A percentile compares a stretch with the other conserved stretches of the same genome.
These are phyloP conservation scores for Albophoma yamanashiensis DNA, from an alignment of 2,329 filamentous ascomycete genomes.

Conservation along the genomic window DNA sequence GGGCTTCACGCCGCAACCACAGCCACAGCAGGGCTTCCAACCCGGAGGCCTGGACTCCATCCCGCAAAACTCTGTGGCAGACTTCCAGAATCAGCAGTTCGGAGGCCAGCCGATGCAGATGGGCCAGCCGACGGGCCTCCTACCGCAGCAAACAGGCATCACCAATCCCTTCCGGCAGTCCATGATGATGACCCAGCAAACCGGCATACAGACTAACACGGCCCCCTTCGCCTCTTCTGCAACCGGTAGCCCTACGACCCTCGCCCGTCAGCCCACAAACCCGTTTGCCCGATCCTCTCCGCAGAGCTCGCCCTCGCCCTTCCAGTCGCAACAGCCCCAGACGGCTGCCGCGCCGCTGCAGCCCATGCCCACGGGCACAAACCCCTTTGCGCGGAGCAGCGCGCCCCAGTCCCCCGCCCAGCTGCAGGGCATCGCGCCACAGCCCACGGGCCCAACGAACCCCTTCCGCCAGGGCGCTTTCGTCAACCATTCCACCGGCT, in stretches of 20 bases:
- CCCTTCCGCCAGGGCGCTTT: slow-evolving; percentile 89
- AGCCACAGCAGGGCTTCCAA: slow-evolving; percentile 47
- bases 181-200: slow-evolving; percentile 57
- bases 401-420: slow-evolving; percentile 16
- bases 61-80: slow-evolving; percentile 43
- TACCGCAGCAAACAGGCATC: slow-evolving; percentile 35
- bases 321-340: slow-evolving; percentile 11
- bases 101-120: slow-evolving; percentile 15
- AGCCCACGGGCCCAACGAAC: slow-evolving; percentile 82
- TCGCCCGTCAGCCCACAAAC: slow-evolving; percentile 63
- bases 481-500: slow-evolving; percentile 77
- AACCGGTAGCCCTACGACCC: slow-evolving; percentile 26
- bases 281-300: slow-evolving; percentile 66
- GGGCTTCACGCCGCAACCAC: slow-evolving; percentile 62
- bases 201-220: slow-evolving; percentile 26
- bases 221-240: slow-evolving; percentile 25
- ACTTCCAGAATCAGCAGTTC: slow-evolving; percentile 30
- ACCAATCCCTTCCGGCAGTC: slow-evolving; percentile 95
- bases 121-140: slow-evolving; percentile 30
- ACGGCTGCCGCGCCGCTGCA: slow-evolving; percentile 27
- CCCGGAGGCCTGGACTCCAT: slow-evolving; percentile 42
- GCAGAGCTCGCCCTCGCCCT: slow-evolving; percentile 21
- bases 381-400: slow-evolving; percentile 44
- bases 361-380: slow-evolving; percentile 44
- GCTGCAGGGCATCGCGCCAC: slow-evolving; percentile 50